Evolutionary conservation across 177 flowering plant species (phyloP).

Genomic region (Telopea speciosissima): DNA sequence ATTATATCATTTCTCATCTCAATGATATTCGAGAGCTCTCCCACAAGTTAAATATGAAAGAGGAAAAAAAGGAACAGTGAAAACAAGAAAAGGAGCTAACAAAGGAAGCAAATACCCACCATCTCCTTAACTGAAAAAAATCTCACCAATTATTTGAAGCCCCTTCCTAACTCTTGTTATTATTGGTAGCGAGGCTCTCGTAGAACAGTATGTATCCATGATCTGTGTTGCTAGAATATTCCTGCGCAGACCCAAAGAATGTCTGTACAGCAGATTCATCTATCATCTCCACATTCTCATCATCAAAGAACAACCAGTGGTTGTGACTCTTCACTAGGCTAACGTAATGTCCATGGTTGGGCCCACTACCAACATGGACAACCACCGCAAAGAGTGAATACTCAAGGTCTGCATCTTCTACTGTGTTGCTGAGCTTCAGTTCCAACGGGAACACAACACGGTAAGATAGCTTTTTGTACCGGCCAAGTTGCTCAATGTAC

Average conservation of each 20-base stretch:
- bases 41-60: slow-evolving; percentile 13
- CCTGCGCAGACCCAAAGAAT: slow-evolving; percentile 88
- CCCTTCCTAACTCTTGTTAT: slow-evolving; percentile 38
- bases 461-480: slow-evolving; percentile 82
- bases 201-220: slow-evolving; percentile 94
- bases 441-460: slow-evolving; percentile 87
- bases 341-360: slow-evolving; percentile 88
- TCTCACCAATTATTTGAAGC: neutral
- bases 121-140: neutral
- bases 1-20: slow-evolving; percentile 27
- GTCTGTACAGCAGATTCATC: slow-evolving; percentile 90
- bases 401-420: slow-evolving; percentile 75
- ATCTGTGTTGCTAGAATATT: slow-evolving; percentile 84
- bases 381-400: slow-evolving; percentile 88
- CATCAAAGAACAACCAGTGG: slow-evolving; percentile 90
- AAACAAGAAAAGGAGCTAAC: neutral
- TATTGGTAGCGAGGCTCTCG: slow-evolving; percentile 46
- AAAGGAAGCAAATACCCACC: slow-evolving; percentile 22
- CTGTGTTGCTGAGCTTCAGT: slow-evolving; percentile 74
- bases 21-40: slow-evolving; percentile 23
- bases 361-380: slow-evolving; percentile 89
- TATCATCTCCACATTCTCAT: slow-evolving; percentile 91
- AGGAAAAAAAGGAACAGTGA: slow-evolving; percentile 7
- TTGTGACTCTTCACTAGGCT: slow-evolving; percentile 92
- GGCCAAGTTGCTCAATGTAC: slow-evolving; percentile 84